A percentile compares a stretch with the other conserved stretches of the same genome.
Evolutionary conservation across 2,329 filamentous ascomycete genomes (phyloP).

Genomic region (Amphichorda felina): DNA sequence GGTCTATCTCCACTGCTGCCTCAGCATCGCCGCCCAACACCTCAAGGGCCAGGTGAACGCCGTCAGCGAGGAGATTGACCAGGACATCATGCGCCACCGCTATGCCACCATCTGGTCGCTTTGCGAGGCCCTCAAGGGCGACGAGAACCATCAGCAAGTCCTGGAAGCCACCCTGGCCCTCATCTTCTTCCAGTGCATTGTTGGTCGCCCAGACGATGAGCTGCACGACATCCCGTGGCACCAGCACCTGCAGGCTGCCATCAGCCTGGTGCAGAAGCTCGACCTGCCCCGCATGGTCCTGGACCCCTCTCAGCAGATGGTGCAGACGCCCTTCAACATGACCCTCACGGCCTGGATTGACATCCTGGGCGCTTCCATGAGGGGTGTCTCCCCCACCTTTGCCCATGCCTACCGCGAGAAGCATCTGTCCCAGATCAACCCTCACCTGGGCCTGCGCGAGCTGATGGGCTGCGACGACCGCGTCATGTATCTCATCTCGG

Average conservation of each 20-base stretch:
- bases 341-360: conserved; percentile 91
- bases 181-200: conserved; percentile 92
- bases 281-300: conserved; percentile 61
- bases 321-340: conserved; percentile 84
- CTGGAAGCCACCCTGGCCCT: conserved; percentile 87
- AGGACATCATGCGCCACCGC: conserved; percentile 85
- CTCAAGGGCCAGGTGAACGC: conserved; percentile 61
- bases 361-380: conserved; percentile 89
- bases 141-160: conserved; percentile 77
- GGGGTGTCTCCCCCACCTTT: conserved; percentile 73
- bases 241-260: conserved; percentile 88
- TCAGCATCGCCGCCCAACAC: conserved; percentile 88
- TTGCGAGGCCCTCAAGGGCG: conserved; percentile 67
- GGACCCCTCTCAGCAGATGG: conserved; percentile 36
- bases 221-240: conserved; percentile 93
- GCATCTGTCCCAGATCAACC: conserved; percentile 57
- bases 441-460: conserved; percentile 65
- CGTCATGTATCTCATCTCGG: conserved; percentile 96
- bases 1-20: conserved; percentile 87
- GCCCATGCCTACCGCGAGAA: conserved; percentile 94
- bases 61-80: conserved; percentile 63
- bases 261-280: conserved; percentile 74
- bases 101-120: conserved; percentile 79
- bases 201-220: conserved; percentile 73
- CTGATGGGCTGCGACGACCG: conserved; percentile 96